Evolutionary conservation across 2,329 filamentous ascomycete species (phyloP).

Genomic region (Microthyrium microscopicum): DNA sequence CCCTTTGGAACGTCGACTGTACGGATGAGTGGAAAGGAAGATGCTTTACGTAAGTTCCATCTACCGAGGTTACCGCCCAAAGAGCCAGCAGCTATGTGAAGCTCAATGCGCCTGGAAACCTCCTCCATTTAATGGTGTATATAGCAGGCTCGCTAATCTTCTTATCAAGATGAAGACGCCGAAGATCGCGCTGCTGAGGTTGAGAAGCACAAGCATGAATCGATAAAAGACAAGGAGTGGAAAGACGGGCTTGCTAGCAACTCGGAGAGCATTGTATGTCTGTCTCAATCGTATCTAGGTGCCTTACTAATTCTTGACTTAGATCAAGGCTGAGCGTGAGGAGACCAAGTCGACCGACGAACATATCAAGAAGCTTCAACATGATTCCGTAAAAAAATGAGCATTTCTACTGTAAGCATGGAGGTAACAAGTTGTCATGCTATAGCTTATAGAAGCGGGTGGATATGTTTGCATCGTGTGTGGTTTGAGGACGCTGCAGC

Average conservation of each 20-base stretch:
- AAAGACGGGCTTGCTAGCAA: conserved; percentile 60
- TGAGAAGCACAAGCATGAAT: conserved; percentile 46
- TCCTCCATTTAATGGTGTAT: not conserved
- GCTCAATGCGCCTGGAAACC: conserved; percentile 2
- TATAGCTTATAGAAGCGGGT: not conserved
- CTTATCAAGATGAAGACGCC: too few species aligned
- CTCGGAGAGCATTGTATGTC: conserved; percentile 56
- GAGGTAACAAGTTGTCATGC: too few species aligned
- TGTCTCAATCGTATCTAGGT: conserved; percentile 1
- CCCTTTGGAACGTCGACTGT: too few species aligned
- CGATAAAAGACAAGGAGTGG: conserved; percentile 40
- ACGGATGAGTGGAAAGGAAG: conserved; percentile 31
- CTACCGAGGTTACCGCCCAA: not conserved
- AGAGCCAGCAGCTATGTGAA: not conserved
- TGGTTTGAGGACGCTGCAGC: not conserved
- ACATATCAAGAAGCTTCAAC: conserved; percentile 35
- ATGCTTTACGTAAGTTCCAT: conserved; percentile 23
- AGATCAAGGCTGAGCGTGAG: conserved; percentile 44
- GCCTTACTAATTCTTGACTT: conserved; percentile 7
- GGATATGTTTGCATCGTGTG: not conserved
- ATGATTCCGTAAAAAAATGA: conserved; percentile 44
- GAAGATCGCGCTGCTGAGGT: conserved; percentile 28
- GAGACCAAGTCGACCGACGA: conserved; percentile 24
- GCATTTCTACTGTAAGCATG: too few species aligned
- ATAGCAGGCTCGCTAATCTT: not conserved